phyloP scores from a whole-genome alignment of 371 early-diverging fungal species.

The Parasitella parasitica region DNA sequence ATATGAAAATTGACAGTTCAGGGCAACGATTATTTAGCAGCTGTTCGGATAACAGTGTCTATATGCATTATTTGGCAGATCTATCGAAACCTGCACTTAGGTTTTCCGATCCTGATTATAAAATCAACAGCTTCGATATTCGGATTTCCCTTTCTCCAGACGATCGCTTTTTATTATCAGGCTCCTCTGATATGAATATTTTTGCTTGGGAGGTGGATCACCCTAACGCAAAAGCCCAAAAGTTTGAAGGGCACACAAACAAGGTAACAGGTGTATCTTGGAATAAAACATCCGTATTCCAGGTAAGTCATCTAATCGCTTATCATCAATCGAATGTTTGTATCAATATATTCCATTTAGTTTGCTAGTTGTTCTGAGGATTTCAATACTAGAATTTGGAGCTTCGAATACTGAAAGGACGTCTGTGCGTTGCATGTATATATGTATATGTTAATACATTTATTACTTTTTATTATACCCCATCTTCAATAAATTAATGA shows the following conservation, averaged over 20 bases:
- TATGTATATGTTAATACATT: background rate
- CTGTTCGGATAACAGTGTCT: conserved; percentile 39
- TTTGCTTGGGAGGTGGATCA: conserved; percentile 41
- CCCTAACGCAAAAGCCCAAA: conserved; percentile 10
- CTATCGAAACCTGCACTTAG: conserved; percentile 25
- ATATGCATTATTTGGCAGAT: conserved; percentile 38
- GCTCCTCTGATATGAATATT: conserved; percentile 23
- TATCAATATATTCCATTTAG: conserved; percentile 3
- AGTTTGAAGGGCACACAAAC: conserved; percentile 30
- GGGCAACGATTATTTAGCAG: conserved; percentile 42
- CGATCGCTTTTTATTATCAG: conserved; percentile 37
- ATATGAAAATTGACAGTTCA: conserved; percentile 35
- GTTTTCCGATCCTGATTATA: conserved; percentile 25
- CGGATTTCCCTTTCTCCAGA: conserved; percentile 37
- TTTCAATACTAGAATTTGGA: conserved; percentile 40
- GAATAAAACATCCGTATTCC: conserved; percentile 17
- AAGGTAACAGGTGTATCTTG: conserved; percentile 41
- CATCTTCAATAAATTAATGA: background rate
- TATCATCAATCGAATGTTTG: background rate
- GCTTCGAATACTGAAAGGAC: conserved; percentile 3
- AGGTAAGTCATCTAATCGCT: too few relatives aligned
- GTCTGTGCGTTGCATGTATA: too few relatives aligned
- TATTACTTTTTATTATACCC: background rate
- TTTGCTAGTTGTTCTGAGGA: conserved; percentile 48
- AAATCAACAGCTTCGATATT: conserved; percentile 28